Percentiles rank a stretch among this genome's conserved stretches.
These are phyloP conservation scores for Penicillium psychrofluorescens DNA, from an alignment of 495 filamentous ascomycete species.

Conservation along the genomic window DNA sequence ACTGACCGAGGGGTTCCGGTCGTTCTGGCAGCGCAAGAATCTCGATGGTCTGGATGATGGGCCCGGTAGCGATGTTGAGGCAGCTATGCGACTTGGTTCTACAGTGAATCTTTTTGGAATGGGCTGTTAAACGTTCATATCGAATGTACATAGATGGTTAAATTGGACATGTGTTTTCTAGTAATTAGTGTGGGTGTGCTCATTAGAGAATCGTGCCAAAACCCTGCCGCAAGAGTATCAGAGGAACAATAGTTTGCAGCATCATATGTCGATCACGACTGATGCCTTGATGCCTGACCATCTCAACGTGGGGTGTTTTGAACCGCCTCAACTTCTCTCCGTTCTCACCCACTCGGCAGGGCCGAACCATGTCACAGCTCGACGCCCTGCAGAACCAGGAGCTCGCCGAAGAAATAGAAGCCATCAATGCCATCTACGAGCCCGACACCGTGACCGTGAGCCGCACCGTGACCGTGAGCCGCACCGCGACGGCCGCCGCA, in stretches of 20 bases:
- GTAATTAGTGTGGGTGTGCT: too few species aligned
- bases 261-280: too few species aligned
- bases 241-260: too few species aligned
- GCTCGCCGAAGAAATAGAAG: slow-evolving; percentile 75
- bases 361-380: slow-evolving; percentile 16
- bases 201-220: too few species aligned
- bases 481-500: slow-evolving; percentile 27
- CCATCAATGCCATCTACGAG: slow-evolving; percentile 91
- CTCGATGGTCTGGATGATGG: slow-evolving; percentile 53
- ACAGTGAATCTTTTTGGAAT: slow-evolving; percentile 17
- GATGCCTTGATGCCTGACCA: background rate
- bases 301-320: background rate
- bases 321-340: background rate
- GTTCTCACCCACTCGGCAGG: background rate
- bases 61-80: slow-evolving; percentile 6
- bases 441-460: slow-evolving; percentile 49
- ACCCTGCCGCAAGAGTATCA: too few species aligned
- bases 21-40: slow-evolving; percentile 69
- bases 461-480: slow-evolving; percentile 29
- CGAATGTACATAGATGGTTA: too few species aligned
- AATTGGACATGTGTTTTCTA: too few species aligned
- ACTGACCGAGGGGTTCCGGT: slow-evolving; percentile 58
- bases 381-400: slow-evolving; percentile 44
- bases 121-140: slow-evolving; percentile 11
- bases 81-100: slow-evolving; percentile 3